Base-by-base conservation (phyloP, 2,329 filamentous ascomycete genomes). In the Botrytis elliptica region DNA sequence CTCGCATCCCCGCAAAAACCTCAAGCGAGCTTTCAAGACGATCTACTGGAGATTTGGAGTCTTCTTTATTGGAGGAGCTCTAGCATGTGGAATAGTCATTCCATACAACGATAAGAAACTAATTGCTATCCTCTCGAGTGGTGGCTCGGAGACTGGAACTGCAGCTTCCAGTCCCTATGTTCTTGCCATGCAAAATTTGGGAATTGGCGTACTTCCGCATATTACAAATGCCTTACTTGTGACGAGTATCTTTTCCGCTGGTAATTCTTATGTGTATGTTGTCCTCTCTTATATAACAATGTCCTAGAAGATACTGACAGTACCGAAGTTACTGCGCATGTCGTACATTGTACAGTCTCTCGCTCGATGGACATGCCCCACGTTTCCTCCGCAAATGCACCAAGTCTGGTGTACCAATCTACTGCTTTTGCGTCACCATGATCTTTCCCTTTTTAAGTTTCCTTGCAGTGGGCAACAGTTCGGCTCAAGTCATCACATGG, bases 391-490 rank as follows among this genome's bases (percentile, higher is more conserved):
- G 85, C 1, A 88, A 83, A 64, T 92, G 90, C 80, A 92, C 89
- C 0, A 86, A 83, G 70, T 84, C 83, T 12, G 92, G 92, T 38
- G 90, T 86, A 5, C 79, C 78, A 4, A 74, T 78, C 52, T 94
- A 77, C 92, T 93, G 83, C 92, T 90, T 80, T 91, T 94, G 65
- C 76, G 81, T 16, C 80, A 90, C 44, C 89, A 92, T 7, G 86
- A 93, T 70, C 79, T 88, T 95, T 78, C 88, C 91, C 0, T 85
- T 95, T 14, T 83, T 96, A 16, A 88, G 89, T 6, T 95, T 94
- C 81, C 86, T 95, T 40, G 90, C 88, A 16, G 86, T 88, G 75
- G 86, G 86, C 74, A 87, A 90, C 1, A 87, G 79, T 55, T 77
- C 78, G 3, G 80, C 78, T 29, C 78, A 80, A 42, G 83, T 84